Conservation (phyloP, 2,329 filamentous ascomycete genomes). For the Diplodia scrobiculata region DNA sequence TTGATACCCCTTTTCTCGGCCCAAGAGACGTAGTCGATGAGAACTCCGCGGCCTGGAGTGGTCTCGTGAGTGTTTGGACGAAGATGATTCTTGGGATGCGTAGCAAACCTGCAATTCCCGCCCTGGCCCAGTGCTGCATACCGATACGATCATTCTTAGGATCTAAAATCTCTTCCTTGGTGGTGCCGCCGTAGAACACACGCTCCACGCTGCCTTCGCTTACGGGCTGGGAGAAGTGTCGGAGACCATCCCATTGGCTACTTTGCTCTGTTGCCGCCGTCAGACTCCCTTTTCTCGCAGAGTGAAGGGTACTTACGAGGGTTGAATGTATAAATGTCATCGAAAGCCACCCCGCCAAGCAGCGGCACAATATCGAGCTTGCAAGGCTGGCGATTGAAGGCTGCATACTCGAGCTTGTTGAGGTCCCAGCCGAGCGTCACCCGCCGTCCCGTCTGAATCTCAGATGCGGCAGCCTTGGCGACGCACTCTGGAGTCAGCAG, state of each 20-base stretch:
- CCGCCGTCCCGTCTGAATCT: constrained; percentile 50
- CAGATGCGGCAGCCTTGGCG: constrained; percentile 48
- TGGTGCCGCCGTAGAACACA: constrained; percentile 35
- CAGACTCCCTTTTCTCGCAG: background rate
- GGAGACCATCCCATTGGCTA: constrained; percentile 43
- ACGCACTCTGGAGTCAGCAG: constrained; percentile 54
- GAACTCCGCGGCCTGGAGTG: constrained; percentile 24
- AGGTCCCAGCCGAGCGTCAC: constrained; percentile 47
- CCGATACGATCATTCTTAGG: constrained; percentile 29
- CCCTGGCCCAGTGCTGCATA: constrained; percentile 28
- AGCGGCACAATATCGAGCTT: constrained; percentile 56
- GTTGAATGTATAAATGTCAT: constrained; percentile 34
- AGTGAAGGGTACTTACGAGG: constrained; percentile 28
- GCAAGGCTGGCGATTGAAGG: constrained; percentile 56
- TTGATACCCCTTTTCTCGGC: constrained; percentile 30
- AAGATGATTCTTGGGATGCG: background rate
- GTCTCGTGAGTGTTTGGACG: background rate
- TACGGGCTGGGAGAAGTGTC: constrained; percentile 42
- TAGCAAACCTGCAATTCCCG: constrained; percentile 17
- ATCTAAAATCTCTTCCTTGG: constrained; percentile 33
- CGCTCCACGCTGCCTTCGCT: constrained; percentile 29
- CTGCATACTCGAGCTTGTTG: constrained; percentile 54
- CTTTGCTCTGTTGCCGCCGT: constrained; percentile 34
- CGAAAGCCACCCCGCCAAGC: constrained; percentile 51
- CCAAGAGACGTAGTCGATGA: constrained; percentile 27